Base-by-base conservation (phyloP, 2,329 filamentous ascomycete species). In the Aureobasidium sp. region DNA sequence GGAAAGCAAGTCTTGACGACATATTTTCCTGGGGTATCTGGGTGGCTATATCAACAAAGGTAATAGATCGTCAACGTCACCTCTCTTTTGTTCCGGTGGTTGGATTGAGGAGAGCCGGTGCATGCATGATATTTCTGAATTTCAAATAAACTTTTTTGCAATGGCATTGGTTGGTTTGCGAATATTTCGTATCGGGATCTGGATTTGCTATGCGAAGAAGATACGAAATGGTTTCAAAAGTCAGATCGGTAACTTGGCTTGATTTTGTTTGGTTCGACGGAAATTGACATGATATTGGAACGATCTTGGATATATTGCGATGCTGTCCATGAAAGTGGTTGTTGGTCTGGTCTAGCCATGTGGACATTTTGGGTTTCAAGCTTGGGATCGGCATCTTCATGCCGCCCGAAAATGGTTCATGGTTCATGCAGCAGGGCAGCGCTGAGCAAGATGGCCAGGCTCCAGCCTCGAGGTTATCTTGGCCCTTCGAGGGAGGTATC, bases 1-100 rank as follows among this genome's bases (percentile, higher is more conserved):
- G 21, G 21, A 41, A 14, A 45, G 44, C 45, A 59, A 42, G 57
- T 59, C 57, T 59, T 59, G 57, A 59, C 54, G 54, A 58, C 54
- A 58, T 58, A 16, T 57, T 48, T 58, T 32, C n/a, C 54, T 48
- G 54, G 54, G 54, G 42, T 48, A 58, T 13, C 9, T 2, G 25
- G 25, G 16, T 45, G 25, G 3, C 27, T 10, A 47, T 21, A 45
- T 34, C 14, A 49, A 41, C 34, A 41, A 27, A 25, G 42, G 42
- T 13, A 27, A 59, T 21, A 59, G 45, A 59, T 59, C 57, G 57
- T 50, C 44, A 36, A 37, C 57, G 45, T 50, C 45, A 59, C 45
- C 6, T 8, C 5, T 37, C 25, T 32, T 27, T 16, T 16, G 1
- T 13, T 58, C 25, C 57, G 57, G 57, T 41, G 25, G 50, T 41